Conservation (phyloP, 768 basidiomycete species). For the Clavulina sp. region DNA sequence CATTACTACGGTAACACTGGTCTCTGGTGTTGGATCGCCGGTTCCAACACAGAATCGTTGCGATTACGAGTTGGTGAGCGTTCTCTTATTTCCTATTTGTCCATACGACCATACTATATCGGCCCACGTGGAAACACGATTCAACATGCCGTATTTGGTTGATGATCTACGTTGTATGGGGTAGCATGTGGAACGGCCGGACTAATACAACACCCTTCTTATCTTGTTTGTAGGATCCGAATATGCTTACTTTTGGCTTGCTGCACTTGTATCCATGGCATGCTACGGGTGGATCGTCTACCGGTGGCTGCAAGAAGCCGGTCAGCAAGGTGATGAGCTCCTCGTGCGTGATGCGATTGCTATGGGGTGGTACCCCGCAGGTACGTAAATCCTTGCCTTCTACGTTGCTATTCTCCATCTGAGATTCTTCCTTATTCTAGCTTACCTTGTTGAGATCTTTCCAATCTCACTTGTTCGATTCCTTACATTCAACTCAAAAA, state of each 20-base stretch:
- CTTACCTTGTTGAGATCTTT: neutral
- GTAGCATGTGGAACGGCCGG: no score
- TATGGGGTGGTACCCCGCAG: neutral
- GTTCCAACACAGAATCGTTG: no score
- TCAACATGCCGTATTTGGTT: neutral
- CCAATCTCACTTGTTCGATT: neutral
- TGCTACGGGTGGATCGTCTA: neutral
- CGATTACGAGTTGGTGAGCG: no score
- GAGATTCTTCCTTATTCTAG: neutral
- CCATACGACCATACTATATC: neutral
- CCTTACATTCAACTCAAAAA: neutral
- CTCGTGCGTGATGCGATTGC: neutral
- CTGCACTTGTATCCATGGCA: neutral
- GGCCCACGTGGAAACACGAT: neutral
- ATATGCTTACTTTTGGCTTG: neutral
- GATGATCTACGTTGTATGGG: neutral
- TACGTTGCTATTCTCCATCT: neutral
- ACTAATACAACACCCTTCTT: no score
- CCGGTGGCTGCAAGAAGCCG: neutral
- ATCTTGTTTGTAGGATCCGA: neutral
- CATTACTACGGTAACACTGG: neutral
- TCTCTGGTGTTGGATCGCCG: no score
- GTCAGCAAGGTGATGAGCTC: neutral
- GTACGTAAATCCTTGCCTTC: neutral
- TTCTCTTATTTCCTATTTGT: neutral